phyloP scores from a whole-genome alignment of 495 filamentous ascomycete species.

The Aspergillus haitiensis region DNA sequence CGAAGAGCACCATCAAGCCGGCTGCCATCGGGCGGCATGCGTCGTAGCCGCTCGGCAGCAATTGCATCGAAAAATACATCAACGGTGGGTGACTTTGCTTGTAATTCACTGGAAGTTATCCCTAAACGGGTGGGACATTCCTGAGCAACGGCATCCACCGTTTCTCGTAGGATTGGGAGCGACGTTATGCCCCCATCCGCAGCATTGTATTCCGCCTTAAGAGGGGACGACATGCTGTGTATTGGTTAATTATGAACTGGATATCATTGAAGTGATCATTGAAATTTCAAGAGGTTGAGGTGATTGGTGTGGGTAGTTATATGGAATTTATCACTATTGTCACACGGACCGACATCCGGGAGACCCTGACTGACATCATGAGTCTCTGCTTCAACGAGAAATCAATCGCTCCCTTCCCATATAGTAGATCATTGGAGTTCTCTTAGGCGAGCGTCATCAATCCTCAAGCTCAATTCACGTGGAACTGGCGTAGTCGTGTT shows the following conservation, averaged over 20 bases:
- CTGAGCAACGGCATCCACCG: slow-evolving; percentile 33
- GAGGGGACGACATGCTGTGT: slow-evolving; percentile 27
- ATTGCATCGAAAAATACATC: slow-evolving; percentile 44
- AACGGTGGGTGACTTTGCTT: slow-evolving; percentile 32
- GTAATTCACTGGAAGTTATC: slow-evolving; percentile 33
- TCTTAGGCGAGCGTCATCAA: slow-evolving; percentile 2
- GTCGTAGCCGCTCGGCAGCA: slow-evolving; percentile 39
- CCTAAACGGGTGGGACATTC: slow-evolving; percentile 43
- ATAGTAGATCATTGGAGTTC: background rate
- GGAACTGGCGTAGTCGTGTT: slow-evolving; percentile 25
- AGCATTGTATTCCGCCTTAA: slow-evolving; percentile 13
- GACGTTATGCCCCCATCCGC: slow-evolving; percentile 19
- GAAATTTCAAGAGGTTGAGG: background rate
- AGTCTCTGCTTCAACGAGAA: slow-evolving; percentile 12
- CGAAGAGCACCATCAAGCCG: slow-evolving; percentile 39
- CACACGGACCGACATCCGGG: slow-evolving; percentile 8
- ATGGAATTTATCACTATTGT: background rate
- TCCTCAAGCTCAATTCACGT: slow-evolving; percentile 7
- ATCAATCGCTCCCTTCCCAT: background rate
- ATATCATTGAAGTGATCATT: background rate
- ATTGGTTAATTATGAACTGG: background rate
- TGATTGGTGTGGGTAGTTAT: slow-evolving; percentile 10
- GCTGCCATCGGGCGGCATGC: slow-evolving; percentile 47
- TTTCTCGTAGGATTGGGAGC: slow-evolving; percentile 36
- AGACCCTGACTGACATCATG: slow-evolving; percentile 30